phyloP scores from a whole-genome alignment of 768 basidiomycete genomes.

The Chlorophyllum brunneum region DNA sequence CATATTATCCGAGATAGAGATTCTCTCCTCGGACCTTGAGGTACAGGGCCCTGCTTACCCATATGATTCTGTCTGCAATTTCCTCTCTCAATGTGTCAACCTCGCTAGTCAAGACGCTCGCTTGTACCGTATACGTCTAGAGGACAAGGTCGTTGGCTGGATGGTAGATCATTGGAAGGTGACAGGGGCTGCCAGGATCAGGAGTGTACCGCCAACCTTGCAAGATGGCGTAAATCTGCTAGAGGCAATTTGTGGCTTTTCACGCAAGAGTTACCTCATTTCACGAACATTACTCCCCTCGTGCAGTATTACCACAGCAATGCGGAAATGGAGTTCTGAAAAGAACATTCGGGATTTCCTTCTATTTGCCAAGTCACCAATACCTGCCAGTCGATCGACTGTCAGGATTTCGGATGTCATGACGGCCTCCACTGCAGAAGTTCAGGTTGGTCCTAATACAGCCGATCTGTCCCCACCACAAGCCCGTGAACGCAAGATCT shows the following conservation, averaged over 20 bases:
- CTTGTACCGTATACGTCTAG: constrained; percentile 80
- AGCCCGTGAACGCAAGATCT: constrained; percentile 58
- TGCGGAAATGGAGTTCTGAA: constrained; percentile 56
- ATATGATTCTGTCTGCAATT: constrained; percentile 85
- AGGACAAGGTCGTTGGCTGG: constrained; percentile 85
- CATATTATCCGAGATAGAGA: constrained; percentile 71
- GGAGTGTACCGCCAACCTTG: constrained; percentile 44
- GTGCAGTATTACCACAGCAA: constrained; percentile 55
- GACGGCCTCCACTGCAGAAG: neutral
- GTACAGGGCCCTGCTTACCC: constrained; percentile 88
- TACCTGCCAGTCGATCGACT: constrained; percentile 19
- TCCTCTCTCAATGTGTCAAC: constrained; percentile 65
- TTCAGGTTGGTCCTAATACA: constrained; percentile 4
- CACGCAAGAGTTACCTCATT: constrained; percentile 40
- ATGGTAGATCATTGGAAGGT: constrained; percentile 67
- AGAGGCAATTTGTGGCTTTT: constrained; percentile 57
- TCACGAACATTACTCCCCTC: constrained; percentile 63
- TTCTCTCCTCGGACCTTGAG: constrained; percentile 76
- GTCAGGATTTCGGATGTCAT: neutral
- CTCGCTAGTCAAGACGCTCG: constrained; percentile 79
- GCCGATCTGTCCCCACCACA: constrained; percentile 42
- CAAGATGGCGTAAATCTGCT: constrained; percentile 64
- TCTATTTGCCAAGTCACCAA: constrained; percentile 59
- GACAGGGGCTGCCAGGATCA: constrained; percentile 21
- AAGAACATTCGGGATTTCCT: constrained; percentile 67